Evolutionary conservation across 2,329 filamentous ascomycete genomes (phyloP), one percentile per base, ranked within the genome.

Genomic region (Neofusicoccum sp.): DNA sequence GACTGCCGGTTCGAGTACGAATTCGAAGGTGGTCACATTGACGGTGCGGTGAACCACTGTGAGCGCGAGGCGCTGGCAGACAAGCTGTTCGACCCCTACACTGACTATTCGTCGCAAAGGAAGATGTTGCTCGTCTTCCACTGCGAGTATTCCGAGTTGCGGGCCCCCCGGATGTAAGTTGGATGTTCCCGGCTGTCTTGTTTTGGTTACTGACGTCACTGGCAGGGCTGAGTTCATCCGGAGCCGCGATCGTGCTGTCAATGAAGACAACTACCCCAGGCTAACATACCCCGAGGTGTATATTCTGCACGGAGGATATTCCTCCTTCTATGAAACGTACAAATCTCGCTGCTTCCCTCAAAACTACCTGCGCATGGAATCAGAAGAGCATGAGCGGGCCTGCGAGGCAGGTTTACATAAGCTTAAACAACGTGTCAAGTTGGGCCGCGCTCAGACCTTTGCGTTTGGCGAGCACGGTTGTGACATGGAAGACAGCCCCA

Each of bases 1-100:
- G 95, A 99, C 77, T 99, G 95, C 77, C 91, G 95, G 22, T 99
- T 99, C 74, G 95, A 99, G 82, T 99, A 99, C 77, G 95, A 99
- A 79, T 99, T 96, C 75, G 90, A 97, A 14, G 95, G 95, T 63
- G 95, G 95, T 37, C 95, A 99, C 76, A 97, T 99, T 73, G 86
- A 93, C 69, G 91, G 91, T 16, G 95, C 95, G 47, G 83, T 97
- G 79, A 99, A 99, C 81, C 95, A 93, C 82, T 98, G 97, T 78
- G 92, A 97, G 80, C 97, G 97, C 79, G 94, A 99, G 71, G 80
- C 90, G 65, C 83, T 99, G 64, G 87, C 92, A 7, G 83, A 83
- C 62, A 87, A 93, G 68, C 85, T 99, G 54, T 97, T 99, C 76
- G 69, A 75, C 34, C 83, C 81, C 28, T 83, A 71, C 36, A 64